These are phyloP conservation scores for Xylariaceae sp. DNA, from an alignment of 2,329 filamentous ascomycete genomes.

Conservation along the genomic window DNA sequence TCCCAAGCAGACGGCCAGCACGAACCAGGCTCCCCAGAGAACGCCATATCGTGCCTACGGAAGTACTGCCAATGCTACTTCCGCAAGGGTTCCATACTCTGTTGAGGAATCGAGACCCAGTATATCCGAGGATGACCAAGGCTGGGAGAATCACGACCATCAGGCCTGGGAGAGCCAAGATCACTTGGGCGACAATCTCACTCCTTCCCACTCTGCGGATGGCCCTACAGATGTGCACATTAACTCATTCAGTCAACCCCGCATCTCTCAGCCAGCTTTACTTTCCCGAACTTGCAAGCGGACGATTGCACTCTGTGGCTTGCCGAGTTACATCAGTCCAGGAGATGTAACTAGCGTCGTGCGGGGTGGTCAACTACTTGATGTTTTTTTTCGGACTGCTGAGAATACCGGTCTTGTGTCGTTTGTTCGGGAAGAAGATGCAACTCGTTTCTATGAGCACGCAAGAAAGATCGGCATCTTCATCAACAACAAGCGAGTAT, in stretches of 20 bases:
- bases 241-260: constrained; percentile 9
- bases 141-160: constrained; percentile 16
- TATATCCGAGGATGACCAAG: constrained; percentile 13
- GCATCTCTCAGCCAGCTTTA: constrained; percentile 18
- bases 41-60: constrained; percentile 5
- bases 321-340: constrained; percentile 58
- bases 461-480: constrained; percentile 61
- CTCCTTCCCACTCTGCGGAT: constrained; percentile 21
- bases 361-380: constrained; percentile 65
- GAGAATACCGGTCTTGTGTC: constrained; percentile 62
- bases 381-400: constrained; percentile 56
- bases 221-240: constrained; percentile 14
- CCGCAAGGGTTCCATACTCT: constrained; percentile 6
- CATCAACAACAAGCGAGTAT: constrained; percentile 61
- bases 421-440: constrained; percentile 60
- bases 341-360: constrained; percentile 60
- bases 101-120: constrained; percentile 5
- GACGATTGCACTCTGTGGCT: constrained; percentile 57
- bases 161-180: constrained; percentile 6
- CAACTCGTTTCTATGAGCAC: constrained; percentile 60
- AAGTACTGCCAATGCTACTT: constrained; percentile 1
- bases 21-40: constrained; percentile 4
- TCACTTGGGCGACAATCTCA: constrained; percentile 13
- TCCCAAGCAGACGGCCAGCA: constrained; percentile 1
- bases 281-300: constrained; percentile 41